These are phyloP conservation scores for Acacia pycnantha DNA, from an alignment of 331 rosid species.

Conservation along the genomic window DNA sequence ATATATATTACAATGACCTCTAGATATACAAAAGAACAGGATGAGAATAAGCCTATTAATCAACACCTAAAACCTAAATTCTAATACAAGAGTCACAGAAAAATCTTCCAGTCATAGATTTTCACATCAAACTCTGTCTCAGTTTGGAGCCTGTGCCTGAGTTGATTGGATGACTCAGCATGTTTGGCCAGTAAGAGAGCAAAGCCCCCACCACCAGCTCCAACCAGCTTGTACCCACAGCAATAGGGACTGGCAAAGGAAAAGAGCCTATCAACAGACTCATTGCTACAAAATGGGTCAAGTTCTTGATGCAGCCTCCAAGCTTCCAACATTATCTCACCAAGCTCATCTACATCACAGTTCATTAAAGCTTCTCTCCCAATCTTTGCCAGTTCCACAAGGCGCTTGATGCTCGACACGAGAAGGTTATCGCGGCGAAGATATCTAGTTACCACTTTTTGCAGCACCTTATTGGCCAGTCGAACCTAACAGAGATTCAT, in stretches of 20 bases:
- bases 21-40: constrained; percentile 33
- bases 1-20: background rate
- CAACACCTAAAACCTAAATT: background rate
- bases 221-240: constrained; percentile 90
- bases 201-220: constrained; percentile 94
- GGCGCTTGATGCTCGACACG: constrained; percentile 82
- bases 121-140: constrained; percentile 50
- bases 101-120: constrained; percentile 75
- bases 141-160: constrained; percentile 54
- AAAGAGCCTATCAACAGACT: constrained; percentile 66
- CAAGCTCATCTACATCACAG: constrained; percentile 69
- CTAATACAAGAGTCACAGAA: constrained; percentile 21
- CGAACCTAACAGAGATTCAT: constrained; percentile 14
- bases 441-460: constrained; percentile 15
- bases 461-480: constrained; percentile 24
- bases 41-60: background rate
- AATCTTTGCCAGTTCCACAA: constrained; percentile 74
- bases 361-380: constrained; percentile 95
- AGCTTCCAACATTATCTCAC: constrained; percentile 92
- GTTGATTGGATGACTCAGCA: constrained; percentile 46
- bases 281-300: constrained; percentile 89
- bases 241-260: constrained; percentile 70
- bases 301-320: constrained; percentile 96
- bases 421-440: constrained; percentile 66
- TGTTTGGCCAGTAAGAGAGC: constrained; percentile 75